Conservation (phyloP, 805 yeast species). For the Kuraishia borneana region DNA sequence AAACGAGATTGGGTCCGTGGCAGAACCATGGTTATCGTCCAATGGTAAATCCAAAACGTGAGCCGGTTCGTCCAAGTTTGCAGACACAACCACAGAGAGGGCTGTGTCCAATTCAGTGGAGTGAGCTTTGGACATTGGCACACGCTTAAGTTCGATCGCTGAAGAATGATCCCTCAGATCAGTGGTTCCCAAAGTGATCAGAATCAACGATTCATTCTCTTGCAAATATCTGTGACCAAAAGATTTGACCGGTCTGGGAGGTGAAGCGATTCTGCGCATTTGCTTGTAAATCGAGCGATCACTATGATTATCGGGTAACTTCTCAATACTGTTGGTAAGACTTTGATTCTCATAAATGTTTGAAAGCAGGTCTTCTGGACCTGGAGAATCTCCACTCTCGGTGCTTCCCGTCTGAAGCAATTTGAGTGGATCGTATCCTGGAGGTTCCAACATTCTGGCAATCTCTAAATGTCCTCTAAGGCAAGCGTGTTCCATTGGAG, state of each 20-base stretch:
- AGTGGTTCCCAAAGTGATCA: constrained; percentile 79
- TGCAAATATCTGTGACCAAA: constrained; percentile 75
- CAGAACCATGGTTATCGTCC: constrained; percentile 61
- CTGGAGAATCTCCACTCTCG: background rate
- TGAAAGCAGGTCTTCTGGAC: background rate
- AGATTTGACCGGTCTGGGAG: constrained; percentile 57
- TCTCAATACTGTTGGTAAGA: constrained; percentile 10
- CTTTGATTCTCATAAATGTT: constrained; percentile 3
- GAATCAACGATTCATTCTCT: constrained; percentile 53
- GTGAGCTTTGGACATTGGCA: constrained; percentile 66
- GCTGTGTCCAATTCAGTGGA: constrained; percentile 87
- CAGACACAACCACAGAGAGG: constrained; percentile 55
- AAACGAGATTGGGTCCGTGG: constrained; percentile 69
- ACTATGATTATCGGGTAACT: constrained; percentile 6
- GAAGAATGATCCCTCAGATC: constrained; percentile 50
- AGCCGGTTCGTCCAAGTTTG: constrained; percentile 36
- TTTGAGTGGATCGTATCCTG: constrained; percentile 22
- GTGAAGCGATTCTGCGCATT: constrained; percentile 2
- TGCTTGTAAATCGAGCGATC: constrained; percentile 5
- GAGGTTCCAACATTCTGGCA: constrained; percentile 50
- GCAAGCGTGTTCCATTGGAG: constrained; percentile 95
- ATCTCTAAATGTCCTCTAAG: constrained; percentile 75
- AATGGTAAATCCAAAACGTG: constrained; percentile 68
- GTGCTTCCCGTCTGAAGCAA: background rate
- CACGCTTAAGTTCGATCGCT: constrained; percentile 59